Evolutionary conservation across 2,329 filamentous ascomycete species (phyloP), one percentile per base, ranked within the genome.

Genomic region (Bertia moriformis): DNA sequence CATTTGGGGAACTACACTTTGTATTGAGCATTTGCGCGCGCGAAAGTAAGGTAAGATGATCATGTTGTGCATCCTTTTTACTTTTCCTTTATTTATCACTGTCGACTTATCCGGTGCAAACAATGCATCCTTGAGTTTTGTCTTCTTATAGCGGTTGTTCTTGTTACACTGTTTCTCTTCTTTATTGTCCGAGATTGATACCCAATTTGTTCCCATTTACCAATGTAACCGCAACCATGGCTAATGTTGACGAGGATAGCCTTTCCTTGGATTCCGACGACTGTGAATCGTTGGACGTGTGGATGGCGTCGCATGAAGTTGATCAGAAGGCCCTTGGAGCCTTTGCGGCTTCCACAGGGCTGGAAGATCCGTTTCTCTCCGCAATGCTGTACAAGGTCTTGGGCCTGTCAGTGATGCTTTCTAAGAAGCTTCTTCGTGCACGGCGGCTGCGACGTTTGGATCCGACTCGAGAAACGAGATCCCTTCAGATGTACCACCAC

Each of bases 251-350:
- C 24, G 24, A 29, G 24, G 24, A 29, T 29, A 10, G n/a, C n/a
- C n/a, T n/a, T n/a, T n/a, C n/a, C n/a, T n/a, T n/a, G n/a, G n/a
- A n/a, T n/a, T n/a, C n/a, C n/a, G n/a, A n/a, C n/a, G n/a, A n/a
- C 15, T 18, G 10, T 7, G 32, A 35, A 15, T 35, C 32, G 7
- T 18, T 35, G 32, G 32, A 7, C 7, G 12, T 35, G 15, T 35
- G 39, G 18, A 82, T 81, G 77, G 77, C 78, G 57, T 74, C 74
- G 53, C 74, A 75, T 50, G 73, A 78, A 55, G 73, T 81, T 49
- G 77, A 82, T 56, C 75, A 80, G 62, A 81, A 79, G 58, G 78
- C 76, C 56, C 59, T 82, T 48, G 74, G 73, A 56, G 66, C 69
- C 46, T 72, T 78, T 49, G 75, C 77, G 49, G 70, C 69, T 54